These are phyloP conservation scores for Mycena haematopus DNA, from an alignment of 768 basidiomycete genomes.

Conservation along the genomic window DNA sequence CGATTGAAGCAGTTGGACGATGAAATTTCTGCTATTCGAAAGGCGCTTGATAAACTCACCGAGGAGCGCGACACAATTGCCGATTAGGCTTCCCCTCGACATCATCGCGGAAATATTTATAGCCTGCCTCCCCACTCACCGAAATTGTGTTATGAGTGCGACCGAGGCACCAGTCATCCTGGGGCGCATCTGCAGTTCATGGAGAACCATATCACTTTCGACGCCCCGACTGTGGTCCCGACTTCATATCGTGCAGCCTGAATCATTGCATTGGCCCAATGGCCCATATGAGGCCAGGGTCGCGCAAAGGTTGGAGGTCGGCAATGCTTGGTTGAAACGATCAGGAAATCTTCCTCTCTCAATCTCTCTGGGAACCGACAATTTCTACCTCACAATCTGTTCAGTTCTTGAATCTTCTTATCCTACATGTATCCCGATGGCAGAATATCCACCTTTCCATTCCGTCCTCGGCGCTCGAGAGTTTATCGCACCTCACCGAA, in stretches of 20 bases:
- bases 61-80: conserved; percentile 3
- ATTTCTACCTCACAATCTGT: too few relatives aligned
- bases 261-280: neutral
- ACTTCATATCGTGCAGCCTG: conserved; percentile 21
- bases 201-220: conserved; percentile 34
- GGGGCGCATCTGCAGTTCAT: conserved; percentile 38
- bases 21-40: neutral
- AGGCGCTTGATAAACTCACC: neutral
- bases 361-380: neutral
- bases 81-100: conserved; percentile 6
- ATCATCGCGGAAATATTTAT: conserved; percentile 18
- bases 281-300: neutral
- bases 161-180: conserved; percentile 35
- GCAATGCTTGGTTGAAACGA: conserved; percentile 9
- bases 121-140: conserved; percentile 21
- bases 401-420: neutral
- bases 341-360: neutral
- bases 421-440: conserved; percentile 6
- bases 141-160: conserved; percentile 27
- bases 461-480: neutral
- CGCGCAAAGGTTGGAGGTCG: conserved; percentile 8
- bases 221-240: conserved; percentile 38
- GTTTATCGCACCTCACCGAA: too few relatives aligned
- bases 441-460: neutral
- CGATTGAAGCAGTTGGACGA: conserved; percentile 5